Conservation (phyloP, 306 rosid genomes). For the Senna tora region DNA sequence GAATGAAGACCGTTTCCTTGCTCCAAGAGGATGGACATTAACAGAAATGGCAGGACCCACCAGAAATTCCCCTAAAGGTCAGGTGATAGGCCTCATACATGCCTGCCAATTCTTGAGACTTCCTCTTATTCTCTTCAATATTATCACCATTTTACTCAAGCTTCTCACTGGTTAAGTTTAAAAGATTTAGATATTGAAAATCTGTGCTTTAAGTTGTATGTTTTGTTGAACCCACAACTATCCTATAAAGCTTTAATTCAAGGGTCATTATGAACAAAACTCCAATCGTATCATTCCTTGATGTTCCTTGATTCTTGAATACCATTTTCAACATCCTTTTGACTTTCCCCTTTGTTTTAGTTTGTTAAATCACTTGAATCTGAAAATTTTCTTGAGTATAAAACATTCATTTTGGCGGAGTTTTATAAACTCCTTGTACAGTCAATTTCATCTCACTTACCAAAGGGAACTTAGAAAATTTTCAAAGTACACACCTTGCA, state of each 20-base stretch:
- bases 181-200: background rate
- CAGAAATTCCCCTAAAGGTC: slow-evolving; percentile 66
- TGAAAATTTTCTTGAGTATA: too few relatives aligned
- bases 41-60: slow-evolving; percentile 52
- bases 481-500: background rate
- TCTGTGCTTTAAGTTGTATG: background rate
- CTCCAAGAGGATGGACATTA: slow-evolving; percentile 80
- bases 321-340: slow-evolving; percentile 26
- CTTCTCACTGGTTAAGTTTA: slow-evolving; percentile 56
- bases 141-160: slow-evolving; percentile 52
- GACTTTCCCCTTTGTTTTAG: background rate
- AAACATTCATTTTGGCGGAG: too few relatives aligned
- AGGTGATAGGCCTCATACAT: slow-evolving; percentile 65
- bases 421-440: too few relatives aligned
- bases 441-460: too few relatives aligned
- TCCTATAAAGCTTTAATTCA: slow-evolving; percentile 1
- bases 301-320: background rate
- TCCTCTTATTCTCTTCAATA: slow-evolving; percentile 66
- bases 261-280: slow-evolving; percentile 7
- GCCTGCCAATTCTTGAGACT: slow-evolving; percentile 75
- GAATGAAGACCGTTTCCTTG: slow-evolving; percentile 84
- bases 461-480: too few relatives aligned
- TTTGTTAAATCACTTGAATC: background rate
- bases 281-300: slow-evolving; percentile 7
- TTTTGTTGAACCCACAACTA: slow-evolving; percentile 4